A percentile compares a stretch with the other conserved stretches of the same genome.
Evolutionary conservation across 2,329 filamentous ascomycete species (phyloP).

Genomic region (Diatrype stigma): DNA sequence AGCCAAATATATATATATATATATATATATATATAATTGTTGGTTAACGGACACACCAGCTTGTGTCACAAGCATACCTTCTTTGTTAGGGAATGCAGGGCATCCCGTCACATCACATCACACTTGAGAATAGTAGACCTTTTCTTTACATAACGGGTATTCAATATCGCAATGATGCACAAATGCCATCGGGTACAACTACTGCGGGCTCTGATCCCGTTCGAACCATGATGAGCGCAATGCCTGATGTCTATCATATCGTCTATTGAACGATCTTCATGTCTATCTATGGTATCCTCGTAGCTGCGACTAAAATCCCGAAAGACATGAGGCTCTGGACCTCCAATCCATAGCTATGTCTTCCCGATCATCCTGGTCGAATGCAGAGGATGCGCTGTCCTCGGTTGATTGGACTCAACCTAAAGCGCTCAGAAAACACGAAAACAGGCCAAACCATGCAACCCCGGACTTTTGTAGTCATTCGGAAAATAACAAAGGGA

Average conservation of each 20-base stretch:
- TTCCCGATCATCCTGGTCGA: constrained; percentile 16
- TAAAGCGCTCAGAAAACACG: constrained; percentile 18
- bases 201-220: too few relatives aligned
- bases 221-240: background rate
- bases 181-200: too few relatives aligned
- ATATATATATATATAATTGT: too few relatives aligned
- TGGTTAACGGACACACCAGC: too few relatives aligned
- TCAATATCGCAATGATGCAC: too few relatives aligned
- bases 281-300: constrained; percentile 24
- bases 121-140: too few relatives aligned
- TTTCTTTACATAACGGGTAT: too few relatives aligned
- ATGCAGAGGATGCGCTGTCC: constrained; percentile 16
- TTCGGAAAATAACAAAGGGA: constrained; percentile 25
- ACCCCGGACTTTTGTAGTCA: constrained; percentile 29
- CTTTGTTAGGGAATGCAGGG: too few relatives aligned
- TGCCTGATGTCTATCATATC: constrained; percentile 5
- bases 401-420: constrained; percentile 18
- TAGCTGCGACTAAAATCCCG: constrained; percentile 12
- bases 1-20: too few relatives aligned
- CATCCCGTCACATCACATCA: too few relatives aligned
- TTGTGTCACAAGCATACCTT: too few relatives aligned
- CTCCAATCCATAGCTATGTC: constrained; percentile 19
- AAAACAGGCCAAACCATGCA: constrained; percentile 26
- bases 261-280: constrained; percentile 21
- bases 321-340: constrained; percentile 14